Conservation (phyloP, 805 yeast genomes). For the Hanseniaspora valbyensis region DNA sequence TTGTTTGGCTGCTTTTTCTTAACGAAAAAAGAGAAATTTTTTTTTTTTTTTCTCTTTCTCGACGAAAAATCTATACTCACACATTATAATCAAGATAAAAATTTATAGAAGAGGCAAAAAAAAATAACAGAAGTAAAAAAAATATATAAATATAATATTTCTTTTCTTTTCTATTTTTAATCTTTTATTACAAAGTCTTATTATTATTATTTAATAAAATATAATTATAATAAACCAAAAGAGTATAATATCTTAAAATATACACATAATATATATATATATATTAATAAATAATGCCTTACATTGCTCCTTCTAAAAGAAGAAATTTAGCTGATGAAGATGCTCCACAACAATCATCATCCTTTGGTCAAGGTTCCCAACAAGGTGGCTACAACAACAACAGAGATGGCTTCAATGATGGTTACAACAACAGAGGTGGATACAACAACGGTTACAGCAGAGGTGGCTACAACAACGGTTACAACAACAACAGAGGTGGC, state of each 20-base stretch:
- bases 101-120: no score
- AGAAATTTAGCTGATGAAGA: constrained; percentile 20
- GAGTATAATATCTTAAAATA: neutral
- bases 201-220: no score
- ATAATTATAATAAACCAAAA: neutral
- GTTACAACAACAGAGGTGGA: constrained; percentile 28
- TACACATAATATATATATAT: neutral
- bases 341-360: constrained; percentile 7
- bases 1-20: no score
- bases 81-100: no score
- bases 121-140: no score
- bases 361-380: constrained; percentile 14
- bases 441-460: constrained; percentile 26
- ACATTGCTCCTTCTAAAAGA: constrained; percentile 42
- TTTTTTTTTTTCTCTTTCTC: no score
- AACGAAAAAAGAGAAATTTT: no score
- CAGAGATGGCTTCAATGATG: constrained; percentile 26
- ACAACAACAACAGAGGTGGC: constrained; percentile 29
- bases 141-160: no score
- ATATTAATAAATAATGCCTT: constrained; percentile 13
- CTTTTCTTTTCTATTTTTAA: neutral
- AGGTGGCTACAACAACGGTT: constrained; percentile 31
- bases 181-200: no score
- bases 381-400: constrained; percentile 17
- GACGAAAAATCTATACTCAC: no score